Evolutionary conservation across 2,329 filamentous ascomycete species (phyloP).

Genomic region (Epichloe sylvatica): DNA sequence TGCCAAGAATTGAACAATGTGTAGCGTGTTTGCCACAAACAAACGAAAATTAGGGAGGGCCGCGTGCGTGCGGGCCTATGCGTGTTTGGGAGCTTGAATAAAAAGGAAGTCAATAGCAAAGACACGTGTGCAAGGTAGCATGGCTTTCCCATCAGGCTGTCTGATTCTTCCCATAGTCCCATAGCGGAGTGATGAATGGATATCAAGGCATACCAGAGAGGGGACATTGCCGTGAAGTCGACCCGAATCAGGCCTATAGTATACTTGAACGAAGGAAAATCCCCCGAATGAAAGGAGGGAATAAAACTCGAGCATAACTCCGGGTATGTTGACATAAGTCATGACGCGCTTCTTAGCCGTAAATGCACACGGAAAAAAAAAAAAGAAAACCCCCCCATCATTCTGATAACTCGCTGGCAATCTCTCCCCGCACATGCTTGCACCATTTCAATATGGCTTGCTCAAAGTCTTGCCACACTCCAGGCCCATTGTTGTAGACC

Average conservation of each 20-base stretch:
- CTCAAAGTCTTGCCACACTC: constrained; percentile 73
- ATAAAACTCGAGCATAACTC: constrained; percentile 1
- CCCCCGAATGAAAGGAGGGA: background rate
- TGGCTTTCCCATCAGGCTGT: background rate
- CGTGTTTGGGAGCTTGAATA: background rate
- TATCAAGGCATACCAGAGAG: too few relatives aligned
- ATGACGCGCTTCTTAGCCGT: constrained; percentile 3
- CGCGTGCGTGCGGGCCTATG: background rate
- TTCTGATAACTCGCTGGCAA: constrained; percentile 49
- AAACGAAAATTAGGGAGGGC: background rate
- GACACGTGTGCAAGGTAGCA: background rate
- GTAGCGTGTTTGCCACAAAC: background rate
- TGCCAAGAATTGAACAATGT: background rate
- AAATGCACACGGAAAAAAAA: background rate
- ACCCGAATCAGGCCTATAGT: background rate
- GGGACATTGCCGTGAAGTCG: too few relatives aligned
- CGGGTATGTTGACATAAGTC: constrained; percentile 6
- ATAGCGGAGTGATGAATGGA: background rate
- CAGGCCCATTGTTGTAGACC: constrained; percentile 56
- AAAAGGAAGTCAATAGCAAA: background rate
- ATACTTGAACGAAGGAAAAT: too few relatives aligned
- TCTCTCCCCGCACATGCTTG: constrained; percentile 65
- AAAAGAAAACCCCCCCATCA: constrained; percentile 1
- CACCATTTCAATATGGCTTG: constrained; percentile 74
- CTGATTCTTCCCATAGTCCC: background rate